Evolutionary conservation across 2,329 filamentous ascomycete species (phyloP), one percentile per base, ranked within the genome.

Genomic region (Verticillium albo-atrum): DNA sequence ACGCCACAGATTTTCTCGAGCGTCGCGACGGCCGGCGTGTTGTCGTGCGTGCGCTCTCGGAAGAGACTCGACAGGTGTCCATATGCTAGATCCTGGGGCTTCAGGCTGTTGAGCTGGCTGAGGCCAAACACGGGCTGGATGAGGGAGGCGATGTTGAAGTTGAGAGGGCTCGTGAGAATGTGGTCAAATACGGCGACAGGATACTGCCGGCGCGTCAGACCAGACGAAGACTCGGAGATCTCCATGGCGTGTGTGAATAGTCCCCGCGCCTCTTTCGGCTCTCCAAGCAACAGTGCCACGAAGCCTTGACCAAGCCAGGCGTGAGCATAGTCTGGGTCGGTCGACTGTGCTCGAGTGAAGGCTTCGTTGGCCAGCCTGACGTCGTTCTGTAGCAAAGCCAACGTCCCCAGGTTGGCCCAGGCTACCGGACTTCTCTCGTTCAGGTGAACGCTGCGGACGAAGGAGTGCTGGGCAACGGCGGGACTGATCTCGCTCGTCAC

Each of bases 211-310:
- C 92, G 90, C 0, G 89, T 86, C 4, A 92, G 79, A 2, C 88
- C 72, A 0, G 89, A 88, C 0, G 90, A 89, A 0, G 91, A 89
- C 62, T 92, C 90, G 0, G 92, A 88, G 55, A 99, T 94, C 63
- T 96, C 93, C 77, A 97, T 95, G 1, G 95, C 94, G 70, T 99
- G 95, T 1, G 91, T 93, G 70, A 97, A 97, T 10, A 98, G 83
- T 12, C 88, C 87, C 25, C 91, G 83, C 1, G 94, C 93, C 74
- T 97, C 92, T 62, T 84, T 86, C 0, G 77, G 67, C 62, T 96
- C 89, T 1, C 91, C 92, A 55, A 85, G 83, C 28, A 94, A 77
- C 17, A 93, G 80, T 4, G 95, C 92, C 57, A 98, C 82, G 27
- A 97, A 82, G 1, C 91, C 94, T 74, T 98, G 94, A 1, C 95